phyloP scores from a whole-genome alignment of 805 yeast species.

The Candida morakotiae region DNA sequence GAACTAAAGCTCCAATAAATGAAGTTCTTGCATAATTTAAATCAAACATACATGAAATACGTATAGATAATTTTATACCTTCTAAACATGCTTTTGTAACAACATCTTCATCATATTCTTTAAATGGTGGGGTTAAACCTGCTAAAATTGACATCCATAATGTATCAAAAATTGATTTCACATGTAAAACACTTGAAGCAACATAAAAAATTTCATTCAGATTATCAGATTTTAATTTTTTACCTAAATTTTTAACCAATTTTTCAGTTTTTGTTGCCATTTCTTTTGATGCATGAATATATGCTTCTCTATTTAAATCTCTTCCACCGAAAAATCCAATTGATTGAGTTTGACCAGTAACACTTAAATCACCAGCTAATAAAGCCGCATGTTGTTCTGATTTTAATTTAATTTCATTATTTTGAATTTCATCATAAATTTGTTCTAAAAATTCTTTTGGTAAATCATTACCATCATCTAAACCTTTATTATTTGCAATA shows the following conservation, averaged over 20 bases:
- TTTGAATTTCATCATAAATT: conserved; percentile 73
- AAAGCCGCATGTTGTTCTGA: conserved; percentile 94
- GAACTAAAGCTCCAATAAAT: conserved; percentile 84
- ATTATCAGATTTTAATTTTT: conserved; percentile 35
- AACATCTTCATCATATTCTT: conserved; percentile 76
- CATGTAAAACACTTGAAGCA: conserved; percentile 87
- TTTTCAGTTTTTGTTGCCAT: conserved; percentile 87
- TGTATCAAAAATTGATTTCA: conserved; percentile 87
- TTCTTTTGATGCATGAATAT: conserved; percentile 87
- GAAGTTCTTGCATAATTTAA: conserved; percentile 83
- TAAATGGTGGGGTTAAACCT: conserved; percentile 90
- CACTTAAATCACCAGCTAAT: conserved; percentile 54
- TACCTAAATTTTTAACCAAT: conserved; percentile 64
- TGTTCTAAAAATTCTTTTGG: conserved; percentile 67
- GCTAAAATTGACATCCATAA: conserved; percentile 97
- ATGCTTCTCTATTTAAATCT: conserved; percentile 74
- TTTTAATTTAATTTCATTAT: conserved; percentile 82
- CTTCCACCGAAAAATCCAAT: conserved; percentile 66
- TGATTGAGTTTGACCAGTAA: conserved; percentile 31
- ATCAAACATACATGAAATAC: conserved; percentile 80
- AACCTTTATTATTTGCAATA: conserved; percentile 81
- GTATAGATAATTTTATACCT: conserved; percentile 79
- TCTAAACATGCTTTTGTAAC: conserved; percentile 69
- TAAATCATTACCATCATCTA: conserved; percentile 84
- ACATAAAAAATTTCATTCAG: conserved; percentile 55